Evolutionary conservation across 2,329 filamentous ascomycete species (phyloP).

Genomic region (Mycosphaerelloides madeirae): DNA sequence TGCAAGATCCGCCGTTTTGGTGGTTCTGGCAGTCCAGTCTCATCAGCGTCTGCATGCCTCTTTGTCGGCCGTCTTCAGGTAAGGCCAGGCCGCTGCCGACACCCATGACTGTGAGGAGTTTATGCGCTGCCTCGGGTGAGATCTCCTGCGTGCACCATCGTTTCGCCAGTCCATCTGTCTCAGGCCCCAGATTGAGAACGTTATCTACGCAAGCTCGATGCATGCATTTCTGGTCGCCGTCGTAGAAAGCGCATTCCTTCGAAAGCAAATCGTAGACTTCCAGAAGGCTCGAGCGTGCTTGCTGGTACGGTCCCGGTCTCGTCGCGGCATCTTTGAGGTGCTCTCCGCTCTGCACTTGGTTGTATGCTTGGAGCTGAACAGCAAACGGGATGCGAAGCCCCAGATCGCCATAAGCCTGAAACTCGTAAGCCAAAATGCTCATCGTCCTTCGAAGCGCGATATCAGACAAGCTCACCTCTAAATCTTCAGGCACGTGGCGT

Average conservation of each 20-base stretch:
- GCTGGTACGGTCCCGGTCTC: slow-evolving; percentile 14
- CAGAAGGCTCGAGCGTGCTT: slow-evolving; percentile 12
- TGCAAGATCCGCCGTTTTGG: no score
- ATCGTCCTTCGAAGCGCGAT: neutral
- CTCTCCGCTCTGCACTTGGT: slow-evolving; percentile 16
- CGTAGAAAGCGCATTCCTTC: slow-evolving; percentile 20
- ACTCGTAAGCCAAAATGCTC: slow-evolving; percentile 4
- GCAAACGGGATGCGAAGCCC: slow-evolving; percentile 33
- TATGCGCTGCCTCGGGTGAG: neutral
- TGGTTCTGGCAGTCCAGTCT: no score
- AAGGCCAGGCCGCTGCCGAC: no score
- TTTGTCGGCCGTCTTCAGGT: no score
- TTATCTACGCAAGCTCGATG: slow-evolving; percentile 25
- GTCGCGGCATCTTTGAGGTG: slow-evolving; percentile 11
- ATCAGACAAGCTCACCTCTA: slow-evolving; percentile 8
- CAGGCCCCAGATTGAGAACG: slow-evolving; percentile 2
- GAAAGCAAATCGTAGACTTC: slow-evolving; percentile 20
- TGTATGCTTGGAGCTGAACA: slow-evolving; percentile 30
- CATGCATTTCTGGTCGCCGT: slow-evolving; percentile 17
- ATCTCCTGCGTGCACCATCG: slow-evolving; percentile 25
- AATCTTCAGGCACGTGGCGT: slow-evolving; percentile 30
- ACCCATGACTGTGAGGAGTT: neutral
- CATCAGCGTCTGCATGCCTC: no score
- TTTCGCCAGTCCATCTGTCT: slow-evolving; percentile 7
- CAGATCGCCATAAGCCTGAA: slow-evolving; percentile 34